These are phyloP conservation scores for Cryoendolithus antarcticus DNA, from an alignment of 2,329 filamentous ascomycete genomes.

Conservation along the genomic window DNA sequence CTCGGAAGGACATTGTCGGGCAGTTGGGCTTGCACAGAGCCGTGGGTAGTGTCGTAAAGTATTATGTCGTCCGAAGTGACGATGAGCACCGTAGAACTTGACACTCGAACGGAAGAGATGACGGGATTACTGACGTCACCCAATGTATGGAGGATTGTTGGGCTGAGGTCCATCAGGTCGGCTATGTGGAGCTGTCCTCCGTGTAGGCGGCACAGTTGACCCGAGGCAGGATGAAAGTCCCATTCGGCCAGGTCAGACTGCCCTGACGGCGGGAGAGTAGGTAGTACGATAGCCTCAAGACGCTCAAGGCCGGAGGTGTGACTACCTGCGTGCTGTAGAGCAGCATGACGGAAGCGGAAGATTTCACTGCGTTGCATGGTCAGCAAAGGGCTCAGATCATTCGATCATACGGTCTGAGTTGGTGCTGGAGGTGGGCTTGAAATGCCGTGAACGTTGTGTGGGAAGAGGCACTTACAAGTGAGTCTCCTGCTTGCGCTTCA, in stretches of 20 bases:
- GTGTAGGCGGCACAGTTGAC: constrained; percentile 49
- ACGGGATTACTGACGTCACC: constrained; percentile 35
- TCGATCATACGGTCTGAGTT: not conserved
- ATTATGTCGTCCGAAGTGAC: constrained; percentile 44
- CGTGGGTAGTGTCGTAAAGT: constrained; percentile 59
- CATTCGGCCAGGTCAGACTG: constrained; percentile 5
- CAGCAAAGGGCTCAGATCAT: no score
- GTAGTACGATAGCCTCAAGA: constrained; percentile 3
- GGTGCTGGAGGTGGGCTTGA: constrained; percentile 3
- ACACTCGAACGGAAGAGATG: constrained; percentile 54
- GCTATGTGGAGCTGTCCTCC: constrained; percentile 46
- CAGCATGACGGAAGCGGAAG: constrained; percentile 1
- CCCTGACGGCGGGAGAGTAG: not conserved
- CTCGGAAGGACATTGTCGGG: constrained; percentile 6
- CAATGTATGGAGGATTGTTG: constrained; percentile 43
- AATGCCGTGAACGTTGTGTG: constrained; percentile 10
- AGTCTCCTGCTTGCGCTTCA: no score
- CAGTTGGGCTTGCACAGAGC: constrained; percentile 34
- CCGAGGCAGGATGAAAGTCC: constrained; percentile 43
- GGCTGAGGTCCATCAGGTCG: constrained; percentile 50
- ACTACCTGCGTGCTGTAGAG: constrained; percentile 23
- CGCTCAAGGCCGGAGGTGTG: constrained; percentile 4
- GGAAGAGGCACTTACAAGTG: no score
- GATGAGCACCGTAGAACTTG: constrained; percentile 52
- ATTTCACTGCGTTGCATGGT: not conserved